Evolutionary conservation across 2,329 filamentous ascomycete species (phyloP).

Genomic region (Biscogniauxia mediterranea): DNA sequence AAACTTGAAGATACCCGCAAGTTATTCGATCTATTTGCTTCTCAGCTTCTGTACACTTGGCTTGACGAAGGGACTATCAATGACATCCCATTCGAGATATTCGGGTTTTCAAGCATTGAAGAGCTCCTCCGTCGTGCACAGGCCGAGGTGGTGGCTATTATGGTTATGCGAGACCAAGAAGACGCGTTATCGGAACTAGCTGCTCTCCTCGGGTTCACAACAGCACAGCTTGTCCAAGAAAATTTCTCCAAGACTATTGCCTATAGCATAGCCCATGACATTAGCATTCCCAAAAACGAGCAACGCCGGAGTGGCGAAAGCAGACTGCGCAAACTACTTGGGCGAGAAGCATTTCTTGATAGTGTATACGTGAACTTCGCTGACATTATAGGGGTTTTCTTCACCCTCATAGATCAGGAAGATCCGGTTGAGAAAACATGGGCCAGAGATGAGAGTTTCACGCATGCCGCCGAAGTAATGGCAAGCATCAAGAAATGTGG

Average conservation of each 20-base stretch:
- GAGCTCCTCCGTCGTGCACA: constrained; percentile 70
- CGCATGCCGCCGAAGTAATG: constrained; percentile 62
- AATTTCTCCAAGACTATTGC: constrained; percentile 79
- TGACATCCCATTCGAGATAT: constrained; percentile 81
- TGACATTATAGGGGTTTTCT: constrained; percentile 72
- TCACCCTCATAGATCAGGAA: constrained; percentile 76
- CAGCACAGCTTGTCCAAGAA: constrained; percentile 57
- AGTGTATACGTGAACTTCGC: constrained; percentile 70
- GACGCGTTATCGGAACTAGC: constrained; percentile 61
- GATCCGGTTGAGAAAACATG: constrained; percentile 69
- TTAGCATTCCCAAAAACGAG: constrained; percentile 44
- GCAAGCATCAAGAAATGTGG: constrained; percentile 67
- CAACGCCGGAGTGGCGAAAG: constrained; percentile 59
- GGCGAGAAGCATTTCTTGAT: constrained; percentile 61
- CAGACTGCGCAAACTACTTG: constrained; percentile 67
- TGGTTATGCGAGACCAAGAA: constrained; percentile 77
- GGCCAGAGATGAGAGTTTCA: constrained; percentile 55
- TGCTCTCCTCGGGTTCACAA: constrained; percentile 50
- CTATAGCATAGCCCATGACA: constrained; percentile 80
- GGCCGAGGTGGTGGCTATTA: constrained; percentile 75
- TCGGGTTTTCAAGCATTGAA: constrained; percentile 68
- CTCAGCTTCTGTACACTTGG: constrained; percentile 92
- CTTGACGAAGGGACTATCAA: constrained; percentile 64
- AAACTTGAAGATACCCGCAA: constrained; percentile 63
- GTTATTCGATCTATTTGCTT: constrained; percentile 80